Percentiles rank a stretch among this genome's conserved stretches.
Evolutionary conservation across 2,329 filamentous ascomycete species (phyloP).

Genomic region (Hypoxylon sp.): DNA sequence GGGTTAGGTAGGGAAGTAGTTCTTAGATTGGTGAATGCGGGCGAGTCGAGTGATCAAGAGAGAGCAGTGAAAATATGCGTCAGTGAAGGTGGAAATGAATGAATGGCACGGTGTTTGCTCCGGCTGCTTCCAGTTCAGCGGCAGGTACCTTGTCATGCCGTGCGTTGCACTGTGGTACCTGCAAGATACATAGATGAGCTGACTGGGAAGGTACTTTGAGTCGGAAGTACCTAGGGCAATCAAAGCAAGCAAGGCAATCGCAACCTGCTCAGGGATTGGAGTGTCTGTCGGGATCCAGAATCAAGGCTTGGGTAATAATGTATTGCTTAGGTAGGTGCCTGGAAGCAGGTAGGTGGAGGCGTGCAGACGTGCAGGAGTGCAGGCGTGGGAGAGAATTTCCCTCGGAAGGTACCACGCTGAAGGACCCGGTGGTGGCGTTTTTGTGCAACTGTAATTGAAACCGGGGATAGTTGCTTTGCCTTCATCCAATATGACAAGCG

Average conservation of each 20-base stretch:
- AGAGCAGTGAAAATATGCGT: slow-evolving; percentile 24
- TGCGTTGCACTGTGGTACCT: slow-evolving; percentile 42
- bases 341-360: neutral
- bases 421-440: slow-evolving; percentile 25
- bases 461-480: slow-evolving; percentile 27
- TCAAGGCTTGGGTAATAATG: slow-evolving; percentile 12
- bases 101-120: slow-evolving; percentile 40
- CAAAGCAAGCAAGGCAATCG: too few relatives aligned
- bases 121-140: slow-evolving; percentile 33
- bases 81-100: slow-evolving; percentile 34
- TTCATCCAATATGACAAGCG: slow-evolving; percentile 29
- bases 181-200: slow-evolving; percentile 30
- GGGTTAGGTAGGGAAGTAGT: slow-evolving; percentile 20
- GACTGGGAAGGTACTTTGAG: slow-evolving; percentile 26
- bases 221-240: slow-evolving; percentile 22
- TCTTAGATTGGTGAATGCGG: slow-evolving; percentile 17
- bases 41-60: slow-evolving; percentile 11
- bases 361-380: neutral
- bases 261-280: slow-evolving; percentile 23
- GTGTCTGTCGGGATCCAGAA: slow-evolving; percentile 30
- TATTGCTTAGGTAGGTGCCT: neutral
- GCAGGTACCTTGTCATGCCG: slow-evolving; percentile 41
- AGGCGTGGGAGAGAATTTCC: slow-evolving; percentile 12
- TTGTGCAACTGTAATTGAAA: slow-evolving; percentile 23
- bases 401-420: slow-evolving; percentile 28